phyloP scores from a whole-genome alignment of 2,329 filamentous ascomycete genomes.

The Fusarium tuaranense region DNA sequence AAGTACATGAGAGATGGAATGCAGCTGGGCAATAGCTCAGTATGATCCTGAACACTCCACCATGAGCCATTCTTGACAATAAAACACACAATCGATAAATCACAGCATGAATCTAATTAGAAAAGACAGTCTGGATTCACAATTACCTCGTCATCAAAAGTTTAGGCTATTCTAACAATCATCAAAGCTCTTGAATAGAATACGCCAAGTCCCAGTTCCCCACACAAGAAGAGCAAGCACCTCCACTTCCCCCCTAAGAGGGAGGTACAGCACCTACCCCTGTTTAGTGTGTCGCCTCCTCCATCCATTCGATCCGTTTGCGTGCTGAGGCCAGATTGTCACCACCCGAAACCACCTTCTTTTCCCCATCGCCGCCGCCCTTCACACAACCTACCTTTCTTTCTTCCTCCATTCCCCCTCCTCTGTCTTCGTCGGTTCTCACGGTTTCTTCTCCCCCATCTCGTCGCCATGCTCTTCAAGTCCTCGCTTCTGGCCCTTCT shows the following conservation, averaged over 20 bases:
- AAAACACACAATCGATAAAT: neutral
- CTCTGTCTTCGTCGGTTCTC: neutral
- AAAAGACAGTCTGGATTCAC: no score
- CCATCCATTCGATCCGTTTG: neutral
- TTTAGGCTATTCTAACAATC: neutral
- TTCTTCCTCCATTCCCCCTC: slow-evolving; percentile 18
- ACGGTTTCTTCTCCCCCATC: slow-evolving; percentile 4
- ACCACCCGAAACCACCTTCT: slow-evolving; percentile 28
- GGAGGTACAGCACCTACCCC: slow-evolving; percentile 4
- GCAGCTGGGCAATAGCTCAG: neutral
- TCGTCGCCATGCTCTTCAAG: slow-evolving; percentile 75
- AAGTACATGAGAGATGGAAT: neutral
- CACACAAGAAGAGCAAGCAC: slow-evolving; percentile 21
- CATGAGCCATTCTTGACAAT: neutral
- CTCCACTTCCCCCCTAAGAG: slow-evolving; percentile 5
- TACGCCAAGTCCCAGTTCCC: slow-evolving; percentile 13
- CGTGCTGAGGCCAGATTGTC: slow-evolving; percentile 46
- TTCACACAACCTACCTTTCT: slow-evolving; percentile 28
- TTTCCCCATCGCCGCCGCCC: slow-evolving; percentile 35
- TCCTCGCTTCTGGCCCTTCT: slow-evolving; percentile 78
- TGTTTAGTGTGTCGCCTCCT: slow-evolving; percentile 17
- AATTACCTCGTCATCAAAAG: neutral
- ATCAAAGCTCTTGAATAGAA: slow-evolving; percentile 6
- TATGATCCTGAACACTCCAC: neutral
- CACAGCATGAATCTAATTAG: neutral